A percentile compares a stretch with the other conserved stretches of the same genome.
Evolutionary conservation across 106 monocot genomes (phyloP).

Genomic region (Dendrobium officinale): DNA sequence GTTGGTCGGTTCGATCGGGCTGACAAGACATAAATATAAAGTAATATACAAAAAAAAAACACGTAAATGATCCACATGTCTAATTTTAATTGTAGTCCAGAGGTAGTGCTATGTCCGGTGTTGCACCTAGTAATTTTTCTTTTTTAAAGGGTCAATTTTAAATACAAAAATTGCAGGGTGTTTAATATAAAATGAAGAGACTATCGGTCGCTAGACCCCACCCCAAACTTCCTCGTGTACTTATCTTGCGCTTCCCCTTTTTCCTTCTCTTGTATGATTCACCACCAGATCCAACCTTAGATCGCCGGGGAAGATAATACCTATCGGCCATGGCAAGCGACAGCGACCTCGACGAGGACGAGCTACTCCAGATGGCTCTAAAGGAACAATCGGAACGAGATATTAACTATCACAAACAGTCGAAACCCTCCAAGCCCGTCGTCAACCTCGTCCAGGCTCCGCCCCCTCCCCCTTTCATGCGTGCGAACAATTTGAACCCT

Average conservation of each 20-base stretch:
- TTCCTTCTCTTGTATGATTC: neutral
- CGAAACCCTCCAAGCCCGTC: slow-evolving; percentile 60
- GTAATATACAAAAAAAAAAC: too few relatives aligned
- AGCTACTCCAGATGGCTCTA: slow-evolving; percentile 94
- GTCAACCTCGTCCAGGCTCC: slow-evolving; percentile 90
- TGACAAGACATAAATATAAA: too few relatives aligned
- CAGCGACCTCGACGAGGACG: slow-evolving; percentile 90
- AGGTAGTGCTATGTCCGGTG: too few relatives aligned
- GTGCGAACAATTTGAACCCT: slow-evolving; percentile 16
- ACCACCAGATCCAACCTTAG: neutral
- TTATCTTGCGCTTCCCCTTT: neutral
- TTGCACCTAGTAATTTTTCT: too few relatives aligned
- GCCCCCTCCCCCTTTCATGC: slow-evolving; percentile 31
- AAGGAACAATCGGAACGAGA: slow-evolving; percentile 82
- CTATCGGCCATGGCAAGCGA: slow-evolving; percentile 45
- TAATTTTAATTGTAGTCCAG: too few relatives aligned
- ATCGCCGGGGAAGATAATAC: neutral
- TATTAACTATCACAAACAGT: slow-evolving; percentile 52
- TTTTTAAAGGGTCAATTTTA: too few relatives aligned
- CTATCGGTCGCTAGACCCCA: too few relatives aligned
- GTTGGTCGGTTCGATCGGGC: too few relatives aligned
- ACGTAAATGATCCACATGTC: too few relatives aligned
- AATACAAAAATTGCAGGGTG: too few relatives aligned
- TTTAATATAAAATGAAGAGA: too few relatives aligned
- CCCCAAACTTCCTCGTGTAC: too few relatives aligned